Evolutionary conservation across 163 green algal species (phyloP), one percentile per base, ranked within the genome.

Genomic region (Chlorella variabilis): DNA sequence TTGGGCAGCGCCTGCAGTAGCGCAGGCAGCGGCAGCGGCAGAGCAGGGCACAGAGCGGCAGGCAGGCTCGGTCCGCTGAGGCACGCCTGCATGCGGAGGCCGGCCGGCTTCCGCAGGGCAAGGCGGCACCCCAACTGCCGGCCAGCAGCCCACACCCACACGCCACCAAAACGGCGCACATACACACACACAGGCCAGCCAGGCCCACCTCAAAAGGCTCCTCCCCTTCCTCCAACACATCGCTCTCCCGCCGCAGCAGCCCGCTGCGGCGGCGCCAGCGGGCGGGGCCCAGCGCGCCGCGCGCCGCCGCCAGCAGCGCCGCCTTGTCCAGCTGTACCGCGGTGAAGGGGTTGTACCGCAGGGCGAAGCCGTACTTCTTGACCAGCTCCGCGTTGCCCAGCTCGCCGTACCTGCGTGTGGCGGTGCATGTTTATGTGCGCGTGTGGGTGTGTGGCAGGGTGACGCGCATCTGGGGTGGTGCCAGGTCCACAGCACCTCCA

Each of bases 351-450:
- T 94, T 94, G 67, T 89, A 56, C 2, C 62, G 63, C 78, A 97
- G 82, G 17, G 87, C 89, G 87, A 98, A 98, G 51, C 94, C 94
- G 83, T 98, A 97, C 87, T 96, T 96, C 39, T 89, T 82, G 6
- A 96, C 76, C 49, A 98, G 91, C 73, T 95, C 92, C 0, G 76
- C 45, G 83, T 96, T 96, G 68, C 89, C 84, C 41, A 94, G 92
- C 86, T 97, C 94, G 58, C 94, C 94, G 56, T 96, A 98, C 21
- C 93, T 98, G 90, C 41, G n/a, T n/a, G n/a, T n/a, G n/a, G n/a
- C n/a, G n/a, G n/a, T n/a, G n/a, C n/a, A n/a, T n/a, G n/a, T n/a
- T n/a, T n/a, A n/a, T n/a, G n/a, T 3, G 41, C 1, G 41, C 15
- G 31, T 6, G 67, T 11, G 9, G 27, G 1, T 27, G 42, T 25